Evolutionary conservation across 1,284 basidiomycete species (phyloP), one percentile per base, ranked within the genome.

Genomic region (Coniophora puteana): DNA sequence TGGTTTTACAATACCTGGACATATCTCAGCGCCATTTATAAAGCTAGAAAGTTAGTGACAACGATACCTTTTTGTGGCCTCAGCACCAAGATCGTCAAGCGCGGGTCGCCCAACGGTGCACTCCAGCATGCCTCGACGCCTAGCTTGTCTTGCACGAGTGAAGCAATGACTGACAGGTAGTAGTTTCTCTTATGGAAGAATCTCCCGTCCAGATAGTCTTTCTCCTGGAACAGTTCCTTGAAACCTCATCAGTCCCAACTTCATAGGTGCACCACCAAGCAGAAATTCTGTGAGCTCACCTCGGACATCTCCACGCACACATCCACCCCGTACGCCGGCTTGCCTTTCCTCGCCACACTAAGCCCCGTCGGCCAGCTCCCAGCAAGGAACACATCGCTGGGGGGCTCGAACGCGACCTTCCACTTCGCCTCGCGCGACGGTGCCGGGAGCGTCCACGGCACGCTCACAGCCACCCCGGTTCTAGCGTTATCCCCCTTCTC

Each of bases 161-260:
- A 72, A 3, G 88, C 89, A 38, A 99, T 69, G 4, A 78, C 78
- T 7, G 93, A 86, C 11, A 98, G 76, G 65, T 93, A 99, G 59
- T 88, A 94, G 0, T 90, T 86, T 31, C 90, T 74, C 63, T 99
- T 99, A 61, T 95, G 87, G 58, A 95, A 94, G 63, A 90, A 94
- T 14, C 96, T 80, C 25, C 82, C 80, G 57, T 94, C 89, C 41
- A 93, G 69, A 51, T 93, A 90, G 59, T 99, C 95, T 61, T 98
- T 99, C 52, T 94, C 89, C 66, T 96, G 92, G 55, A 99, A 93
- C 20, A 97, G 65, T 32, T 53, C 57, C 81, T 92, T 53, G n/a
- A n/a, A n/a, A n/a, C n/a, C n/a, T n/a, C n/a, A n/a, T n/a, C 4
- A 47, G 48, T 18, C 32, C 32, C 12, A n/a, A 14, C 40, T 46